These are phyloP conservation scores for Ceratobasidium sp. DNA, from an alignment of 1,284 basidiomycete species.

Conservation along the genomic window DNA sequence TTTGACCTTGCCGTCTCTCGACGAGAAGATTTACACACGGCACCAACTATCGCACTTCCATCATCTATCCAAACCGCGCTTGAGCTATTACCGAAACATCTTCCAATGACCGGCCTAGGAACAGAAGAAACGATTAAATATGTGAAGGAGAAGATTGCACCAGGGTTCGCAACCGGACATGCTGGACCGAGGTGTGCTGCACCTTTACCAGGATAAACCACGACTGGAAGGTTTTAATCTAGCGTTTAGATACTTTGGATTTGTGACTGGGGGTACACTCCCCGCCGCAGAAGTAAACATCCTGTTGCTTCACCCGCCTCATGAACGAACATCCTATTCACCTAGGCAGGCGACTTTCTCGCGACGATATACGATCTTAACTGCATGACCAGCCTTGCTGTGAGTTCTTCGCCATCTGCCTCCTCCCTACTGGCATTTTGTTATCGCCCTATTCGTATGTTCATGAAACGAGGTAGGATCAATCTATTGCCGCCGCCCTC, in stretches of 20 bases:
- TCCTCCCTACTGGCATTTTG: no score
- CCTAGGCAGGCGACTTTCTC: constrained; percentile 52
- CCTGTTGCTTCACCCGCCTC: background rate
- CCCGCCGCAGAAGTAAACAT: constrained; percentile 58
- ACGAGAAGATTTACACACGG: background rate
- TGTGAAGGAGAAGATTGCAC: constrained; percentile 55
- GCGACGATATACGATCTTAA: constrained; percentile 60
- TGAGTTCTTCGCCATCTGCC: background rate
- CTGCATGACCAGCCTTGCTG: constrained; percentile 29
- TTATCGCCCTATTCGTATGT: no score
- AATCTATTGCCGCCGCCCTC: constrained; percentile 59
- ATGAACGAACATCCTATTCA: background rate
- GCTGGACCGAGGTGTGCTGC: constrained; percentile 56
- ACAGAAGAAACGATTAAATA: constrained; percentile 53
- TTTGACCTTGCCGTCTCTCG: constrained; percentile 19
- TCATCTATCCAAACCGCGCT: constrained; percentile 37
- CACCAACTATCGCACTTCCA: constrained; percentile 20
- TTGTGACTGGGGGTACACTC: constrained; percentile 62
- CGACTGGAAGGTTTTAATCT: no score
- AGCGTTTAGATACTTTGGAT: constrained; percentile 61
- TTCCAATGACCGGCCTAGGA: constrained; percentile 56
- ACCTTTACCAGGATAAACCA: no score
- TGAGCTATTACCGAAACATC: constrained; percentile 29
- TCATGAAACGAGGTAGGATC: constrained; percentile 50
- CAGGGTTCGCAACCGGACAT: constrained; percentile 59